Evolutionary conservation across 1,284 basidiomycete species (phyloP).

Genomic region (Boletus hoseneyae): DNA sequence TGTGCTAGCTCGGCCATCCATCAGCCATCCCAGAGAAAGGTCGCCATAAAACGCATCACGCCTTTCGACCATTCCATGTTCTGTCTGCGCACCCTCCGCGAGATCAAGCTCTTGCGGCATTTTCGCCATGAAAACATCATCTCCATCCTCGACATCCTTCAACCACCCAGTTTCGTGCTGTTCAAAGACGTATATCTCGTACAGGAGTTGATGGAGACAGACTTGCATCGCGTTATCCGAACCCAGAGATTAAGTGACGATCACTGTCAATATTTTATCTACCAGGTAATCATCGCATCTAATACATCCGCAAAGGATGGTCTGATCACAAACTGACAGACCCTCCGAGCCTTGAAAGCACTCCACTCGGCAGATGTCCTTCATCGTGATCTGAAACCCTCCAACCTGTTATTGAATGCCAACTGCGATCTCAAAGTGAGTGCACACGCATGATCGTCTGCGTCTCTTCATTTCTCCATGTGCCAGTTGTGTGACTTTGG

Average conservation of each 20-base stretch:
- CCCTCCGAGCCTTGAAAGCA: constrained; percentile 87
- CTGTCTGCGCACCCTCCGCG: constrained; percentile 80
- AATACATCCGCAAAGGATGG: background rate
- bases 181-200: constrained; percentile 87
- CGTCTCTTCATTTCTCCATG: constrained; percentile 7
- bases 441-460: constrained; percentile 6
- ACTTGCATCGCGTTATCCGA: constrained; percentile 84
- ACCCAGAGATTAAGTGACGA: constrained; percentile 85
- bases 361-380: constrained; percentile 89
- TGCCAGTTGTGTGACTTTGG: constrained; percentile 88
- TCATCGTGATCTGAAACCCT: constrained; percentile 90
- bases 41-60: constrained; percentile 80
- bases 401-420: constrained; percentile 88
- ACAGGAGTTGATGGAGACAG: constrained; percentile 90
- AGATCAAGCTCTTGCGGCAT: constrained; percentile 74
- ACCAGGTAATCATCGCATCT: constrained; percentile 60
- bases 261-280: constrained; percentile 94
- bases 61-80: constrained; percentile 91
- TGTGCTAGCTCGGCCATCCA: constrained; percentile 62
- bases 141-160: constrained; percentile 79
- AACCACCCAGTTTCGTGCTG: constrained; percentile 53
- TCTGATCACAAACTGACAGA: constrained; percentile 41
- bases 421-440: constrained; percentile 91
- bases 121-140: constrained; percentile 61
- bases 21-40: constrained; percentile 57